A percentile compares a stretch with the other conserved stretches of the same genome.
These are phyloP conservation scores for Zoysia matrella DNA, from an alignment of 202 grass and related monocot species.

Conservation along the genomic window DNA sequence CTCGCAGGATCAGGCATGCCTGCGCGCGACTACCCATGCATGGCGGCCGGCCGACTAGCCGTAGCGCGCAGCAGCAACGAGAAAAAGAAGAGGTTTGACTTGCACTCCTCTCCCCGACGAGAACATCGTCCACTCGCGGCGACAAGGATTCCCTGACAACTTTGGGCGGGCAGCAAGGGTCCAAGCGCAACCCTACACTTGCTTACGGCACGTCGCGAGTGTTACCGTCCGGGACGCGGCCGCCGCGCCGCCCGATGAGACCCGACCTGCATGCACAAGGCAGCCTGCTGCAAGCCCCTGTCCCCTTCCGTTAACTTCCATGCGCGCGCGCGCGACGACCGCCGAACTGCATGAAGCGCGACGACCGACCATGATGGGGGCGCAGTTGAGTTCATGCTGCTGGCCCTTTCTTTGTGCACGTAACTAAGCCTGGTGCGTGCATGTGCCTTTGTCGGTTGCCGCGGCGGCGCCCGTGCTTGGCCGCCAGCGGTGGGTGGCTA, in stretches of 20 bases:
- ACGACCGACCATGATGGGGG: too few species aligned
- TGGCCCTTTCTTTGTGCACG: too few species aligned
- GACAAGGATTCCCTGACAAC: conserved; percentile 23
- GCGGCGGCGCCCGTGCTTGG: conserved; percentile 26
- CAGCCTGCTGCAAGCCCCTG: too few species aligned
- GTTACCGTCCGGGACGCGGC: not conserved
- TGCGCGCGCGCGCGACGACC: too few species aligned
- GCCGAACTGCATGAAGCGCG: too few species aligned
- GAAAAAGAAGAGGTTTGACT: conserved; percentile 18
- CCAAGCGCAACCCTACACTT: conserved; percentile 25
- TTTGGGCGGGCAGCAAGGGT: not conserved
- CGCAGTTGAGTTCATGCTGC: too few species aligned
- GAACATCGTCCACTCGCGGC: not conserved
- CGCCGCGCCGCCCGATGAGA: too few species aligned
- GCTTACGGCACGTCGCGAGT: conserved; percentile 32
- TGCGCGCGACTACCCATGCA: not conserved
- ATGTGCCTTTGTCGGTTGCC: conserved; percentile 38
- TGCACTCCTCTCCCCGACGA: not conserved
- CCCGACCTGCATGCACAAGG: too few species aligned
- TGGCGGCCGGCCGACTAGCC: conserved; percentile 14
- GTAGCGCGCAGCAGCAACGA: not conserved
- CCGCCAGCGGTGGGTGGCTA: not conserved
- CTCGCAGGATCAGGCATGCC: too few species aligned
- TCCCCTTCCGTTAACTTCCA: too few species aligned
- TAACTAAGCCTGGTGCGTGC: not conserved